Evolutionary conservation across 306 rosid species (phyloP), one percentile per base, ranked within the genome.

Genomic region (Malus domestica): DNA sequence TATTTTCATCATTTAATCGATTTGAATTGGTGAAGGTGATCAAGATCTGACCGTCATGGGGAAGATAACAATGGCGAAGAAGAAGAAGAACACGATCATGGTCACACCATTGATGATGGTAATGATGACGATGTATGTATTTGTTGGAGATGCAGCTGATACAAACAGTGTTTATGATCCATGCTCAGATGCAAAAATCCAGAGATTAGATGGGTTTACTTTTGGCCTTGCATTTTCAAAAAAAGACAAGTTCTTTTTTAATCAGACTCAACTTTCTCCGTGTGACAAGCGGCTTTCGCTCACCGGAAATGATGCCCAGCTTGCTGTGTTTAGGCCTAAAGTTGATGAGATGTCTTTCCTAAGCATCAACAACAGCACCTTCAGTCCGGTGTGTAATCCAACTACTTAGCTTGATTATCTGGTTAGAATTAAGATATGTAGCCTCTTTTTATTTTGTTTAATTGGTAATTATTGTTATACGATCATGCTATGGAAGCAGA

Each of bases 301-400:
- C 16, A 2, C 88, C 2, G 45, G 9, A 29, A 64, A 18, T 8
- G 18, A 54, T 16, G 93, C 97, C 27, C 86, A 82, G 19, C 78
- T 88, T 58, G 87, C 91, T 16, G 51, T 85, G 16, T 92, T 92
- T 64, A 85, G 97, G 86, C 97, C 98, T 4, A 88, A 74, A 58
- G 91, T 92, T 4, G 97, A 95, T 30, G 89, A 92, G 75, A 85
- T 88, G 83, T 86, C 98, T 11, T 62, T 89, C 7, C 95, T 95
- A 12, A 84, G 91, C 71, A 67, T 92, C 45, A 79, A 88, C 68
- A 74, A 76, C 22, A 83, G 30, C 74, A 27, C 59, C 68, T 70
- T 78, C 27, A 67, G 82, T 68, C 70, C 75, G 85, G 97, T 92
- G 82, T 5, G 82, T 58, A 62, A 22, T 62, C 63, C 40, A 20